Evolutionary conservation across 2,329 filamentous ascomycete species (phyloP).

Genomic region (Hymenoscyphus salicellus): DNA sequence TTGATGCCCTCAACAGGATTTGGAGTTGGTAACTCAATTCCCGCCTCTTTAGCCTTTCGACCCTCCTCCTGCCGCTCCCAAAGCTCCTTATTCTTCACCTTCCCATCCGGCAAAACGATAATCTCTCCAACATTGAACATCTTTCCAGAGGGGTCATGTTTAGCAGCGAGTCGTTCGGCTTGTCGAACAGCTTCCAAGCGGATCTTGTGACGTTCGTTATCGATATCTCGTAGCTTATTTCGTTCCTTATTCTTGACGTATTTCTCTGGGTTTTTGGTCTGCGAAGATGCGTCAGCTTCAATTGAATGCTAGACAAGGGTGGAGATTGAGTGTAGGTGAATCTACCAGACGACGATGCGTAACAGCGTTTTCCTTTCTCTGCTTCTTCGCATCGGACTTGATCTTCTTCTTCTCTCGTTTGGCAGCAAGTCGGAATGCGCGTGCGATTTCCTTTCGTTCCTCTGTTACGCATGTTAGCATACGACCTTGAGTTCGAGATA

Average conservation of each 20-base stretch:
- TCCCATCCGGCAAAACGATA: slow-evolving; percentile 30
- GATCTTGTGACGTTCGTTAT: slow-evolving; percentile 35
- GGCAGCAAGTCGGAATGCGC: slow-evolving; percentile 21
- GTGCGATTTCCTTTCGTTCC: slow-evolving; percentile 27
- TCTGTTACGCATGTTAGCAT: slow-evolving; percentile 13
- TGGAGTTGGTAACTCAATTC: slow-evolving; percentile 1
- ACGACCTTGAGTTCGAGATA: not conserved
- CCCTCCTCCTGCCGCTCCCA: slow-evolving; percentile 19
- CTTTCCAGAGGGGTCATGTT: slow-evolving; percentile 34
- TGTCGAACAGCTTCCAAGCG: slow-evolving; percentile 33
- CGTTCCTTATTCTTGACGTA: slow-evolving; percentile 38
- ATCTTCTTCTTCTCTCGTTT: slow-evolving; percentile 32
- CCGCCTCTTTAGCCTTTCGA: slow-evolving; percentile 15
- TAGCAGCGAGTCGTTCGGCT: slow-evolving; percentile 33
- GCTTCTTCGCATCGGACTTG: slow-evolving; percentile 31
- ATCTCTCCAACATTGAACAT: slow-evolving; percentile 36
- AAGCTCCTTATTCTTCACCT: slow-evolving; percentile 29
- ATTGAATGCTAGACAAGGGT: not conserved
- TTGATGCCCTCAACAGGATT: slow-evolving; percentile 12
- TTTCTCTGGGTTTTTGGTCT: slow-evolving; percentile 37
- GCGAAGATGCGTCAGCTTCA: slow-evolving; percentile 1
- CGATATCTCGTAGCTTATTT: slow-evolving; percentile 33
- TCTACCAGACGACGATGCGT: slow-evolving; percentile 26
- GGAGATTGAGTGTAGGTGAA: not conserved
- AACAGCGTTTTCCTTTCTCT: slow-evolving; percentile 28